These are phyloP conservation scores for Starmera caribaea DNA, from an alignment of 805 yeast species.

Conservation along the genomic window DNA sequence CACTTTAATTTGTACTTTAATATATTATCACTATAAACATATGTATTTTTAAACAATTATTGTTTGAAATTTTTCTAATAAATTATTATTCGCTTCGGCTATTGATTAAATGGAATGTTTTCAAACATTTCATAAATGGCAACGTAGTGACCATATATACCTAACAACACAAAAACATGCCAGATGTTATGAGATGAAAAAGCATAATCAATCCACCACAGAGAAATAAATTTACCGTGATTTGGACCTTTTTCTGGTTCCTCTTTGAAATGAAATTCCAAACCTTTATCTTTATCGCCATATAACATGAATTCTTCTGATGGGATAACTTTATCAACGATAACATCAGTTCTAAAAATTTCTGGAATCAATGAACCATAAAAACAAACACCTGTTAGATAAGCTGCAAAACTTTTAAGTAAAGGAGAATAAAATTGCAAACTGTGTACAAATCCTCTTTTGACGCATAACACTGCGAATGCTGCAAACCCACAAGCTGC, in stretches of 20 bases:
- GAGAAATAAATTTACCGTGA: constrained; percentile 34
- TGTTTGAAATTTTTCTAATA: too few species aligned
- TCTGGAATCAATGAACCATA: constrained; percentile 89
- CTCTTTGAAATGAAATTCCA: constrained; percentile 29
- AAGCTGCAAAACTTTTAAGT: constrained; percentile 62
- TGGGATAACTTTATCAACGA: constrained; percentile 37
- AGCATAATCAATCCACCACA: constrained; percentile 81
- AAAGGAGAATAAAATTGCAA: constrained; percentile 56
- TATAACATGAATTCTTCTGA: constrained; percentile 19
- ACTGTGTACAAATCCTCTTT: constrained; percentile 47
- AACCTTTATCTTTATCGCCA: constrained; percentile 8
- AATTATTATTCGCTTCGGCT: too few species aligned
- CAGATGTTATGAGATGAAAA: constrained; percentile 82
- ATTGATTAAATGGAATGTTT: constrained; percentile 16
- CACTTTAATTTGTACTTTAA: too few species aligned
- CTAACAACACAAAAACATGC: constrained; percentile 87
- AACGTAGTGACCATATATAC: constrained; percentile 81
- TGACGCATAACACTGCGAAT: constrained; percentile 41
- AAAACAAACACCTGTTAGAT: constrained; percentile 72
- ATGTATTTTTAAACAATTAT: too few species aligned
- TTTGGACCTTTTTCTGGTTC: constrained; percentile 26
- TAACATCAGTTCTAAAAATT: constrained; percentile 67
- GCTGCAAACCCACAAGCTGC: constrained; percentile 70
- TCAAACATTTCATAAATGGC: constrained; percentile 68
- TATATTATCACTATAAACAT: too few species aligned